Conservation (phyloP, 208 protist species). For the Leishmania turanica region DNA sequence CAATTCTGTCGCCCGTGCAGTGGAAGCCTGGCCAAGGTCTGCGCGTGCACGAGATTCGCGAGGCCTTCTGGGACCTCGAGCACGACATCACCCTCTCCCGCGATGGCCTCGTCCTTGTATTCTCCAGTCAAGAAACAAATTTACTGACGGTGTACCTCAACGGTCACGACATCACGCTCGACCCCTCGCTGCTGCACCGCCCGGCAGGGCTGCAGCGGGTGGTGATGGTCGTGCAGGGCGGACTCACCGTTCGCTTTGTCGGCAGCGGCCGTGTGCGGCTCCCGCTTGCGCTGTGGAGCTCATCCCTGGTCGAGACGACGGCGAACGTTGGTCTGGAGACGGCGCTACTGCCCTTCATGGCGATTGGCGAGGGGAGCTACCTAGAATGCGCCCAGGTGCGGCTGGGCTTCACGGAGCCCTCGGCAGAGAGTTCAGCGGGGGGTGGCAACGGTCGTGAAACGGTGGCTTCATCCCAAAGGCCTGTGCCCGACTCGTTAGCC, state of each 20-base stretch:
- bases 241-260: slow-evolving; percentile 70
- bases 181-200: slow-evolving; percentile 32
- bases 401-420: slow-evolving; percentile 42
- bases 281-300: slow-evolving; percentile 37
- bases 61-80: slow-evolving; percentile 23
- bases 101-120: slow-evolving; percentile 60
- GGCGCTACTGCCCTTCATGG: slow-evolving; percentile 68
- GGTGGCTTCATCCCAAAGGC: not conserved
- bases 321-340: slow-evolving; percentile 41
- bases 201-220: slow-evolving; percentile 32
- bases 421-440: not conserved
- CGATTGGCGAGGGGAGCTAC: slow-evolving; percentile 79
- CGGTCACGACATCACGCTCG: slow-evolving; percentile 55
- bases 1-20: slow-evolving; percentile 8
- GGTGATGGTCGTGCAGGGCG: slow-evolving; percentile 69
- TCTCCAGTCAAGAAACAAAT: slow-evolving; percentile 67
- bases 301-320: slow-evolving; percentile 28
- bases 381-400: slow-evolving; percentile 55
- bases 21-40: slow-evolving; percentile 26
- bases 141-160: slow-evolving; percentile 72
- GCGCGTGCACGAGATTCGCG: slow-evolving; percentile 30
- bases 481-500: not conserved
- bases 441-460: not conserved
- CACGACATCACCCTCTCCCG: slow-evolving; percentile 38
- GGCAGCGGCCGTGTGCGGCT: slow-evolving; percentile 59